Evolutionary conservation across 2,329 filamentous ascomycete species (phyloP), one percentile per base, ranked within the genome.

Genomic region (Fusarium cyanostomum): DNA sequence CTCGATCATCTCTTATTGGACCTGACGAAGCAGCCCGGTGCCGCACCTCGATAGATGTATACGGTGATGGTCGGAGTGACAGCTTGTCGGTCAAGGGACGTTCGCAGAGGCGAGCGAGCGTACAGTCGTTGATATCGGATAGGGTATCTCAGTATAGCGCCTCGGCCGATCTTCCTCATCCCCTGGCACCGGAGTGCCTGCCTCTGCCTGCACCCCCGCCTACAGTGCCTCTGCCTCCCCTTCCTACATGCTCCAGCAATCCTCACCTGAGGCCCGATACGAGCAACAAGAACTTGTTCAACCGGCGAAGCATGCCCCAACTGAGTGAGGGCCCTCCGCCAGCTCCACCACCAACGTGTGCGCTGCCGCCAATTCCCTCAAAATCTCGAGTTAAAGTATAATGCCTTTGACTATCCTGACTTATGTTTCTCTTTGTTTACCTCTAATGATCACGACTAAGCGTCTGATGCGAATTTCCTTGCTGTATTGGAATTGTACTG

Each of bases 331-430:
- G 81, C 1, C 83, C 83, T 27, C 84, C 84, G 2, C 83, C 80
- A 13, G 81, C 78, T 12, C 84, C 84, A 7, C 84, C 84, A 6
- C 84, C 84, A 21, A 85, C 77, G 10, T 81, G 80, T 62, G 83
- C 84, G 12, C 76, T 87, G 18, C 84, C 84, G 15, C 84, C 84
- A 0, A 78, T 86, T 34, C 84, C 83, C 5, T 56, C 66, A 12
- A 72, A 68, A 26, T 56, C 60, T 38, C 59, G 58, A 37, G 55
- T 61, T 44, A 66, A 52, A 41, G 59, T 59, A n/a, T 72, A 43
- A 57, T 35, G 27, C 5, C 21, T 27, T 21, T 45, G 52, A 27
- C 37, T 35, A 13, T 48, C 39, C 33, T 35, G 18, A 54, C 37
- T 21, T 53, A 41, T 61, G 39, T 46, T 60, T 52, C 48, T 59